phyloP scores from a whole-genome alignment of 2,329 filamentous ascomycete genomes.

The Xenoacremonium recifei region DNA sequence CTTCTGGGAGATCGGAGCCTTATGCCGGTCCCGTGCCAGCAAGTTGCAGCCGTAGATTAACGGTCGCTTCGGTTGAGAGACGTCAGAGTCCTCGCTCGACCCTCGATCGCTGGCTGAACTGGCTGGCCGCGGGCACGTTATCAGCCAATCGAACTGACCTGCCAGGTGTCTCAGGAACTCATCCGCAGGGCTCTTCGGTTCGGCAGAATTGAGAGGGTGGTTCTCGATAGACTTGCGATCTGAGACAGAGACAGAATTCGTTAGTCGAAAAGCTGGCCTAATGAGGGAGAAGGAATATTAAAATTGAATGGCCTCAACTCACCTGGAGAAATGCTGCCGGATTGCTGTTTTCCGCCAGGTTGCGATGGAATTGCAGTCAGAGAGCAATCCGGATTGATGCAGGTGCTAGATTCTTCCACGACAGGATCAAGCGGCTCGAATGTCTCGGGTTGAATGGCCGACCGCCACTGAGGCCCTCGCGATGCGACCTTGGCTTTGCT shows the following conservation, averaged over 20 bases:
- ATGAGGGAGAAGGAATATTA: not conserved
- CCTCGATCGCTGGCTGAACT: constrained; percentile 19
- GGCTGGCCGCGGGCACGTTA: constrained; percentile 36
- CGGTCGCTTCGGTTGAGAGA: constrained; percentile 15
- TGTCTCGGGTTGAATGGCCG: constrained; percentile 28
- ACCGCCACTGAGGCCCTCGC: constrained; percentile 27
- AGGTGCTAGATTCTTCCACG: constrained; percentile 25
- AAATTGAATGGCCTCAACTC: constrained; percentile 1
- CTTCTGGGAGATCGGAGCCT: constrained; percentile 21
- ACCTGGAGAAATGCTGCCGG: constrained; percentile 11
- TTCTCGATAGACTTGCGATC: constrained; percentile 4
- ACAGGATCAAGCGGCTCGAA: constrained; percentile 34
- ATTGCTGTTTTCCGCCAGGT: constrained; percentile 1
- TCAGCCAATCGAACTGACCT: constrained; percentile 51
- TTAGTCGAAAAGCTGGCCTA: not conserved
- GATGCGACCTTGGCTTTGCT: constrained; percentile 17
- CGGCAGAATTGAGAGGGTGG: constrained; percentile 25
- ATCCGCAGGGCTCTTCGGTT: constrained; percentile 21
- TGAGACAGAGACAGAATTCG: constrained; percentile 15
- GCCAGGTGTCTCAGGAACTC: constrained; percentile 42
- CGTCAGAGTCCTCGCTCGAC: constrained; percentile 10
- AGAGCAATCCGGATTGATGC: constrained; percentile 3
- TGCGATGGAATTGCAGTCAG: constrained; percentile 3
- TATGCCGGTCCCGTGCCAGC: constrained; percentile 39
- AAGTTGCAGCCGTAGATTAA: constrained; percentile 54